phyloP scores from a whole-genome alignment of 257 asterid genomes.

The Cordia subcordata region DNA sequence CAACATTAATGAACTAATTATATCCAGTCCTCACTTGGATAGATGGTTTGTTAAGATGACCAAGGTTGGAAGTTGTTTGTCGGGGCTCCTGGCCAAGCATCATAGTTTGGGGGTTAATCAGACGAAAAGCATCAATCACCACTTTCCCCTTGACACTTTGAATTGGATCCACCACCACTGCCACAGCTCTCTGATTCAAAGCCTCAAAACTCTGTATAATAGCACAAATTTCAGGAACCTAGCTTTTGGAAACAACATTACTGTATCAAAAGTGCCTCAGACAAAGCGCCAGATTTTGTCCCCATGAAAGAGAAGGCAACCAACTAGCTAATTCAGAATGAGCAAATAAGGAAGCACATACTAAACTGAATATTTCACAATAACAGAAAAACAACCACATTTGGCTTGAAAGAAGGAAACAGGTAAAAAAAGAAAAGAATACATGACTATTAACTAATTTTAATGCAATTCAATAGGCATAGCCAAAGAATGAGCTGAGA shows the following conservation, averaged over 20 bases:
- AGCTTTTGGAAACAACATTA: background rate
- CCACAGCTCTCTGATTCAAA: slow-evolving; percentile 91
- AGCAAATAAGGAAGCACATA: no score
- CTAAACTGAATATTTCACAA: no score
- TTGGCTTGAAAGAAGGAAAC: no score
- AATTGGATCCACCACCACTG: slow-evolving; percentile 97
- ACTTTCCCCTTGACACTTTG: slow-evolving; percentile 99
- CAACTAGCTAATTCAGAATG: no score
- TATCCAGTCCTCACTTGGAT: slow-evolving; percentile 52
- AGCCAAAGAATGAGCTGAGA: no score
- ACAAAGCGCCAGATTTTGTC: no score
- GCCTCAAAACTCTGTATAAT: slow-evolving; percentile 93
- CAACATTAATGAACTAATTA: background rate
- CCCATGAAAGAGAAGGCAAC: no score
- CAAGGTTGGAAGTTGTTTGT: slow-evolving; percentile 94
- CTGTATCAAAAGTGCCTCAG: background rate
- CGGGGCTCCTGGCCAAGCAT: slow-evolving; percentile 99
- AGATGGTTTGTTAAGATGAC: slow-evolving; percentile 96
- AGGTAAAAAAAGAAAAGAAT: no score
- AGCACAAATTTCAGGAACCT: slow-evolving; percentile 3
- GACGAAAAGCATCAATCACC: slow-evolving; percentile 97
- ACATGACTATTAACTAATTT: no score
- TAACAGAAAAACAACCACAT: no score
- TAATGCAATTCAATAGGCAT: no score
- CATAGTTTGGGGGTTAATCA: slow-evolving; percentile 97